A percentile compares a stretch with the other conserved stretches of the same genome.
Evolutionary conservation across 257 asterid genomes (phyloP).

Genomic region (Solanum pinnatisectum): DNA sequence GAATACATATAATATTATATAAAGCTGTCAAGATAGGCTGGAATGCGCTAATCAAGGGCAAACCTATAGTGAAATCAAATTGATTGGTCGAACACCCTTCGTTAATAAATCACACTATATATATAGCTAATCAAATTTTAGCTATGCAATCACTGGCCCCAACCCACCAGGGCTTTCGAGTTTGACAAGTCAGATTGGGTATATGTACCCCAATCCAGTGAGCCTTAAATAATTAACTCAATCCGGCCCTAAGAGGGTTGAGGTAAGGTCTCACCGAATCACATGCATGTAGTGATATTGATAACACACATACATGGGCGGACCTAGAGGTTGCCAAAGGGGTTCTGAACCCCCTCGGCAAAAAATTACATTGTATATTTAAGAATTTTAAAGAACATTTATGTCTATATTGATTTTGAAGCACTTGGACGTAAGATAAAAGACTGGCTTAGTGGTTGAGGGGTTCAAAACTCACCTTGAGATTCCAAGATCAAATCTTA

Average conservation of each 20-base stretch:
- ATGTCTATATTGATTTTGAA: no score
- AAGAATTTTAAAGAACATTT: no score
- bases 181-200: background rate
- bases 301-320: background rate
- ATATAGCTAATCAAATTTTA: background rate
- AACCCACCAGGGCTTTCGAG: background rate
- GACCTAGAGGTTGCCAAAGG: no score
- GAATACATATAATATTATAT: background rate
- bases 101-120: no score
- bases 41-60: no score
- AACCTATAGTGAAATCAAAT: no score
- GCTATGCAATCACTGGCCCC: background rate
- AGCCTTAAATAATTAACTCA: background rate
- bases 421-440: accelerated
- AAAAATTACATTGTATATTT: no score
- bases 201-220: background rate
- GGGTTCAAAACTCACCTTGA: no score
- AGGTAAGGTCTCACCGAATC: background rate
- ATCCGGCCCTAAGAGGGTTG: background rate
- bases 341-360: no score
- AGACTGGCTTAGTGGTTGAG: no score
- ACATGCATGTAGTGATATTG: background rate
- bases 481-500: no score
- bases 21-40: accelerated
- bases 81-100: accelerated